phyloP scores from a whole-genome alignment of 2,329 filamentous ascomycete genomes.

The Magnaporthiopsis rhizophila region DNA sequence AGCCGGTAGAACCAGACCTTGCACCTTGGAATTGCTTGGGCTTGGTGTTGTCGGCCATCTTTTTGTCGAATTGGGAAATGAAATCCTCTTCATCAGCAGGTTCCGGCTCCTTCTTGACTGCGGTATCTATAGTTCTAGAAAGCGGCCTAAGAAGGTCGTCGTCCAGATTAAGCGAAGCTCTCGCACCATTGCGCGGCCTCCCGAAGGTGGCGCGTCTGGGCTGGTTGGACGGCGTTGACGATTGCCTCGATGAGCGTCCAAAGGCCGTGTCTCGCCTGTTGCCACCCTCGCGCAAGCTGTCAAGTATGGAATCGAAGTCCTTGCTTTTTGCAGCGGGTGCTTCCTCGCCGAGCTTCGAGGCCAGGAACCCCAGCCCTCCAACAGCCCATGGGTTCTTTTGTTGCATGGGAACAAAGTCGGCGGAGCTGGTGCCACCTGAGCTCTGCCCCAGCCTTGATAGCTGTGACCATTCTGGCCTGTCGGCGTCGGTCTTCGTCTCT shows the following conservation, averaged over 20 bases:
- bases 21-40: neutral
- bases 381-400: neutral
- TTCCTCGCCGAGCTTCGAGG: neutral
- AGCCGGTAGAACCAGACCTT: neutral
- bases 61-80: conserved; percentile 1
- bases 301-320: neutral
- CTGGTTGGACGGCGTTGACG: neutral
- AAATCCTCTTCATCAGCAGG: neutral
- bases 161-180: neutral
- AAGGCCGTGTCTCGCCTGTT: neutral
- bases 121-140: neutral
- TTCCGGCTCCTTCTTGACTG: neutral
- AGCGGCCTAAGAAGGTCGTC: neutral
- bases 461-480: neutral
- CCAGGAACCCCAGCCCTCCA: neutral
- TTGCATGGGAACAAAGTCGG: neutral
- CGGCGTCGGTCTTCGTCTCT: neutral
- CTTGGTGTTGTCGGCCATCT: neutral
- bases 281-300: neutral
- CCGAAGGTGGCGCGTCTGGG: neutral
- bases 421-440: neutral
- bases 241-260: neutral
- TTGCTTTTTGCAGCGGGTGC: neutral
- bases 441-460: neutral
- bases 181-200: neutral